Conservation (phyloP, 2,329 filamentous ascomycete species). For the Diaporthe helianthi region DNA sequence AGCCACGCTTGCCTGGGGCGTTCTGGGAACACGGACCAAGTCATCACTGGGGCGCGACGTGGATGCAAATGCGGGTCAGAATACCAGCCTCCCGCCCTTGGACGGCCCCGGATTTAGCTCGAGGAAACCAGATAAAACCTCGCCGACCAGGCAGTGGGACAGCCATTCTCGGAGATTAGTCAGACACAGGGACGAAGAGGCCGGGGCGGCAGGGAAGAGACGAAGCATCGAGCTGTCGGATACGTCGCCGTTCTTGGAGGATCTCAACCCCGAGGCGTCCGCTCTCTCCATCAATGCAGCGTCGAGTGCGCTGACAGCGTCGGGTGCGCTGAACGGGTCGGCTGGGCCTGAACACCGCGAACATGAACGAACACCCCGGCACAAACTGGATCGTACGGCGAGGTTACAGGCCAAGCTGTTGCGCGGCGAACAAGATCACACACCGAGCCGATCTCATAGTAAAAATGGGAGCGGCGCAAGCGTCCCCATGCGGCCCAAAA, state of each 20-base stretch:
- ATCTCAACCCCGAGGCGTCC: slow-evolving; percentile 50
- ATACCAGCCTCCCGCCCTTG: slow-evolving; percentile 8
- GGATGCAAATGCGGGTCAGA: slow-evolving; percentile 33
- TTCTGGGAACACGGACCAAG: slow-evolving; percentile 51
- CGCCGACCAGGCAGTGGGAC: slow-evolving; percentile 57
- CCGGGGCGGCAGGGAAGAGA: slow-evolving; percentile 40
- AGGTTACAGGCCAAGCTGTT: slow-evolving; percentile 12
- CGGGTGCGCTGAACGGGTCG: slow-evolving; percentile 47
- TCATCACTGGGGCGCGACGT: slow-evolving; percentile 32
- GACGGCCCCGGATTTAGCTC: slow-evolving; percentile 23
- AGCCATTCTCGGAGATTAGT: slow-evolving; percentile 61
- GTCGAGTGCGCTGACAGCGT: slow-evolving; percentile 58
- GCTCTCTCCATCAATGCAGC: slow-evolving; percentile 62
- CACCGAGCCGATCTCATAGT: slow-evolving; percentile 35
- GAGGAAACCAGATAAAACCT: slow-evolving; percentile 40
- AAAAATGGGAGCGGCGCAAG: slow-evolving; percentile 39
- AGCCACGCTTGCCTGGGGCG: slow-evolving; percentile 68
- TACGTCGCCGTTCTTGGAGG: slow-evolving; percentile 47
- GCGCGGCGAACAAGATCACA: slow-evolving; percentile 30
- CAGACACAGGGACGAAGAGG: slow-evolving; percentile 45
- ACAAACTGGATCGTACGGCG: slow-evolving; percentile 13
- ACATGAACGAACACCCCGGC: slow-evolving; percentile 22
- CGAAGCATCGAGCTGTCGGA: slow-evolving; percentile 41
- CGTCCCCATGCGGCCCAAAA: slow-evolving; percentile 35
- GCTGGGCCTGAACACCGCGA: slow-evolving; percentile 38